These are phyloP conservation scores for Ophiocordyceps sinensis DNA, from an alignment of 2,329 filamentous ascomycete genomes.

Conservation along the genomic window DNA sequence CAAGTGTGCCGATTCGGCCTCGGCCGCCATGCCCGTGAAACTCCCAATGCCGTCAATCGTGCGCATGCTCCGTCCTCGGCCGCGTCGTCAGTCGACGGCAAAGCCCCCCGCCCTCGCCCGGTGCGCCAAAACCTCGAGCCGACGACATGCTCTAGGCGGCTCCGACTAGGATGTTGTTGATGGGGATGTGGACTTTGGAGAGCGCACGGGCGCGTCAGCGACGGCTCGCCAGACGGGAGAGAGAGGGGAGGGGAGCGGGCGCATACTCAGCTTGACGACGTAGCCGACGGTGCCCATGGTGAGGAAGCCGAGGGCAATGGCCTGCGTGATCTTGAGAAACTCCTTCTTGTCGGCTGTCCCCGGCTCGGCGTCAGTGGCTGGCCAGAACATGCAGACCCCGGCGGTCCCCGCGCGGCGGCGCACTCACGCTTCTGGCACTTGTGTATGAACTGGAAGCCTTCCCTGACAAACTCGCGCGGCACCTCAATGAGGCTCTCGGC, in stretches of 20 bases:
- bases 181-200: constrained; percentile 46
- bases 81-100: neutral
- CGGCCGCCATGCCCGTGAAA: too few species aligned
- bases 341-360: constrained; percentile 25
- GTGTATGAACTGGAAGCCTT: constrained; percentile 47
- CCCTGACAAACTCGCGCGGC: constrained; percentile 48
- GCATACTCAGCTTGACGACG: constrained; percentile 53
- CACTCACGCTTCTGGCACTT: constrained; percentile 46
- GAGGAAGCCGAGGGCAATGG: constrained; percentile 54
- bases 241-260: neutral
- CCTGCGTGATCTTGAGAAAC: constrained; percentile 33
- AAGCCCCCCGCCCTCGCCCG: neutral
- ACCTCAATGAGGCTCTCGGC: constrained; percentile 57
- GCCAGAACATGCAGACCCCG: too few species aligned
- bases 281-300: constrained; percentile 59
- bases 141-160: constrained; percentile 36
- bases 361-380: constrained; percentile 2
- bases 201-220: neutral
- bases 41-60: too few species aligned
- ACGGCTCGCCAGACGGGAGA: constrained; percentile 1
- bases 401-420: too few species aligned
- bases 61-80: too few species aligned
- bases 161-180: constrained; percentile 57
- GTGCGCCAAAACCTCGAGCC: neutral
- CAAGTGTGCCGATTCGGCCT: too few species aligned